phyloP scores from a whole-genome alignment of 73 alveolate genomes.

The Blepharisma japonicum region DNA sequence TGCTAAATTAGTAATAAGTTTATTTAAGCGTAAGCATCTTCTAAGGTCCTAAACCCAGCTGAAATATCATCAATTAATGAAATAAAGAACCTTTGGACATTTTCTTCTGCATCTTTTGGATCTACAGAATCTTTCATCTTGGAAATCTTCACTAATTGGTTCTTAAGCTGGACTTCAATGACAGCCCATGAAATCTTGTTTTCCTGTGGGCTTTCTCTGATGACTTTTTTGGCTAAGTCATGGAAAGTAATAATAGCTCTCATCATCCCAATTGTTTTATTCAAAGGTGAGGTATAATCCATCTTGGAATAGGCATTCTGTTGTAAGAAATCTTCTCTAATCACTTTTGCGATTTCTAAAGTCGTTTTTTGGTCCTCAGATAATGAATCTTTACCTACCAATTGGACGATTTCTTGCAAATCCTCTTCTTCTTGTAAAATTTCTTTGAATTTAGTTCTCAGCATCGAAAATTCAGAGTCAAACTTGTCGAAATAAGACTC shows the following conservation, averaged over 20 bases:
- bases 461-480: slow-evolving; percentile 95
- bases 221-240: slow-evolving; percentile 75
- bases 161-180: slow-evolving; percentile 57
- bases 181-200: slow-evolving; percentile 75
- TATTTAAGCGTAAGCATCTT: slow-evolving; percentile 35
- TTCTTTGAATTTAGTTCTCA: slow-evolving; percentile 87
- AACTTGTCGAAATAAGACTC: slow-evolving; percentile 78
- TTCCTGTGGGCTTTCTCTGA: slow-evolving; percentile 79
- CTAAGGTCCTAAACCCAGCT: slow-evolving; percentile 73
- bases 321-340: slow-evolving; percentile 96
- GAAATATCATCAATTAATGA: slow-evolving; percentile 66
- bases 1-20: too few relatives aligned
- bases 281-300: slow-evolving; percentile 95
- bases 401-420: slow-evolving; percentile 97
- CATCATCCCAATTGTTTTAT: slow-evolving; percentile 95
- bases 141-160: slow-evolving; percentile 60
- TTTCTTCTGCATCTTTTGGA: slow-evolving; percentile 60
- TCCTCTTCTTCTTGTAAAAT: slow-evolving; percentile 96
- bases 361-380: slow-evolving; percentile 95
- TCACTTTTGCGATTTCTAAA: slow-evolving; percentile 94
- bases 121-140: slow-evolving; percentile 74
- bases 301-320: slow-evolving; percentile 94
- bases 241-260: slow-evolving; percentile 76
- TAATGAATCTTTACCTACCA: slow-evolving; percentile 98
- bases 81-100: slow-evolving; percentile 51